A percentile compares a stretch with the other conserved stretches of the same genome.
Conservation (phyloP, 495 filamentous ascomycete species). For the Penicillium salamii region DNA sequence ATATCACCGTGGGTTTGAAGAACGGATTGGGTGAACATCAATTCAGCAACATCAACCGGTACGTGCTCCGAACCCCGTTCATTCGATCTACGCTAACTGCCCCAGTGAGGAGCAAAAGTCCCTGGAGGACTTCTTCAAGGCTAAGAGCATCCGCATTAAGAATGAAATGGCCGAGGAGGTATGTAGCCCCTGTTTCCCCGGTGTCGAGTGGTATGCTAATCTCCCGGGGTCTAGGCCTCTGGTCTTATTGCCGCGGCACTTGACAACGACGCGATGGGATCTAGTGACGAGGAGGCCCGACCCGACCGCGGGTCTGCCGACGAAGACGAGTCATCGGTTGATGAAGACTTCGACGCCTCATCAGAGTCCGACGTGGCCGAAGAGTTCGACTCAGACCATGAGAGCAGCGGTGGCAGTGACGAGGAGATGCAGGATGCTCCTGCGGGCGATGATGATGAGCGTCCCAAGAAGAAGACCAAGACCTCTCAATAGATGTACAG, state of each 20-base stretch:
- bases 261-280: slow-evolving; percentile 71
- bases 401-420: slow-evolving; percentile 74
- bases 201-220: too few relatives aligned
- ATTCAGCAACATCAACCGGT: slow-evolving; percentile 98
- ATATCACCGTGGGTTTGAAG: slow-evolving; percentile 91
- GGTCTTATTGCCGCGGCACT: slow-evolving; percentile 78
- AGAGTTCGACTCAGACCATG: slow-evolving; percentile 88
- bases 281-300: slow-evolving; percentile 75
- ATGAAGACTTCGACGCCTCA: slow-evolving; percentile 93
- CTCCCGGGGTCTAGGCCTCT: too few relatives aligned
- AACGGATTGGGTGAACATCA: slow-evolving; percentile 74
- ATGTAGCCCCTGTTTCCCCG: slow-evolving; percentile 24
- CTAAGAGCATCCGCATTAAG: slow-evolving; percentile 89
- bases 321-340: slow-evolving; percentile 89
- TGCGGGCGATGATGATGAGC: slow-evolving; percentile 48
- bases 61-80: slow-evolving; percentile 11
- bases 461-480: slow-evolving; percentile 73
- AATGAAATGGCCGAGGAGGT: slow-evolving; percentile 85
- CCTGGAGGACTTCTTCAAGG: slow-evolving; percentile 92
- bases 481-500: slow-evolving; percentile 33
- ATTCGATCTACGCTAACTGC: slow-evolving; percentile 3
- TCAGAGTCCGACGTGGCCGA: slow-evolving; percentile 94
- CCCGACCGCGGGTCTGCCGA: slow-evolving; percentile 88
- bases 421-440: slow-evolving; percentile 59
- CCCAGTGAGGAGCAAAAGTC: slow-evolving; percentile 88